Conservation (phyloP, 2,329 filamentous ascomycete species). For the Sporothrix inflata region DNA sequence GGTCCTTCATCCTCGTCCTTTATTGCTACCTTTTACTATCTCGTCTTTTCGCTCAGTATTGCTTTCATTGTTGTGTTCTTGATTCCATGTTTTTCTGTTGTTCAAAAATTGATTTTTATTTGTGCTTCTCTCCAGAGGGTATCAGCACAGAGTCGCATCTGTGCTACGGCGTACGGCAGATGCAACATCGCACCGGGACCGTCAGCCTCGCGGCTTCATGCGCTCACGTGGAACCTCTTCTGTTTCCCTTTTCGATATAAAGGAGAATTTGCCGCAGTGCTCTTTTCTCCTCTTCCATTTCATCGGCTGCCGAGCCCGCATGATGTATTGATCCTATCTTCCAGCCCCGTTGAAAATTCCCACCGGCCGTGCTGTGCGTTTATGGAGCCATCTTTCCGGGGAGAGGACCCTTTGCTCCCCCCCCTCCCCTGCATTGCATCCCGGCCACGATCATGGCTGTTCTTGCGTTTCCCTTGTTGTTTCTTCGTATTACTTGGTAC, state of each 20-base stretch:
- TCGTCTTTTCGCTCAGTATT: too few relatives aligned
- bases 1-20: too few relatives aligned
- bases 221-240: neutral
- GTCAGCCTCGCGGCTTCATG: neutral
- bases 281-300: neutral
- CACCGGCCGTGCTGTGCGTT: neutral
- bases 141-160: conserved; percentile 6
- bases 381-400: neutral
- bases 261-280: neutral
- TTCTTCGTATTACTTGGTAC: too few relatives aligned
- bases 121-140: neutral
- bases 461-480: neutral
- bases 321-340: neutral
- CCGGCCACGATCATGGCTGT: neutral
- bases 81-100: too few relatives aligned
- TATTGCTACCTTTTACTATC: too few relatives aligned
- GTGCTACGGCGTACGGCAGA: neutral
- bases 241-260: neutral
- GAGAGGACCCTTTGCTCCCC: neutral
- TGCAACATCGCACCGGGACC: neutral
- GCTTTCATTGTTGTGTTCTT: too few relatives aligned
- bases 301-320: neutral
- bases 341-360: neutral
- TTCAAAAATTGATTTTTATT: too few relatives aligned
- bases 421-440: neutral